These are phyloP conservation scores for Nemania sp. DNA, from an alignment of 2,329 filamentous ascomycete genomes.

Conservation along the genomic window DNA sequence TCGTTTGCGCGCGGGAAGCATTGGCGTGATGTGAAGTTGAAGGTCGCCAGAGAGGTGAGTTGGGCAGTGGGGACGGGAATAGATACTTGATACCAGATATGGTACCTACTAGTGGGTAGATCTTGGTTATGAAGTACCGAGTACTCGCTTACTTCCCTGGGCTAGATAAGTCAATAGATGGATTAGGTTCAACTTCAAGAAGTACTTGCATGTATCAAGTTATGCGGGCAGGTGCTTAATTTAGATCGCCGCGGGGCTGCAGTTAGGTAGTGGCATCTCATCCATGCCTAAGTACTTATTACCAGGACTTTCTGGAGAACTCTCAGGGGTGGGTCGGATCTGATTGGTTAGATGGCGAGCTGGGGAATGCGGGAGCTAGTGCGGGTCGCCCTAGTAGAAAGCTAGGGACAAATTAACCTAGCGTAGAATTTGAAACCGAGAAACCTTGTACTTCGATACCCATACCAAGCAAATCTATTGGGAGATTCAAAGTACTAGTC, in stretches of 20 bases:
- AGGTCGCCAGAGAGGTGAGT: neutral
- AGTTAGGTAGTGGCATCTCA: conserved; percentile 5
- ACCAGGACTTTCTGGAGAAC: too few species aligned
- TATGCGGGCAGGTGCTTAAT: conserved; percentile 4
- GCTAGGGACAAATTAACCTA: neutral
- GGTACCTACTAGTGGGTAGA: neutral
- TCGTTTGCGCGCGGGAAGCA: conserved; percentile 6
- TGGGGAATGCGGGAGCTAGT: conserved; percentile 9
- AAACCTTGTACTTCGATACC: too few species aligned
- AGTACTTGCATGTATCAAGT: neutral
- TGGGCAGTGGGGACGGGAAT: neutral
- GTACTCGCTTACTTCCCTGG: too few species aligned
- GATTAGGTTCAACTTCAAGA: too few species aligned
- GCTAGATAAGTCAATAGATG: too few species aligned
- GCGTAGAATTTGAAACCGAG: too few species aligned
- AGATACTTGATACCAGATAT: neutral
- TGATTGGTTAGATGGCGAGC: conserved; percentile 17
- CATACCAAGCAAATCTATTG: too few species aligned
- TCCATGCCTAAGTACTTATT: conserved; percentile 1
- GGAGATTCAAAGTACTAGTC: too few species aligned
- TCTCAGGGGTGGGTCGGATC: conserved; percentile 5
- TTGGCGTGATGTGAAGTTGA: conserved; percentile 1
- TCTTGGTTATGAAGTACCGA: too few species aligned
- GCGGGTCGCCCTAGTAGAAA: neutral
- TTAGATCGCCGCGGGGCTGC: conserved; percentile 23